A percentile compares a stretch with the other conserved stretches of the same genome.
These are phyloP conservation scores for Corymbia maculata DNA, from an alignment of 345 rosid species.

Conservation along the genomic window DNA sequence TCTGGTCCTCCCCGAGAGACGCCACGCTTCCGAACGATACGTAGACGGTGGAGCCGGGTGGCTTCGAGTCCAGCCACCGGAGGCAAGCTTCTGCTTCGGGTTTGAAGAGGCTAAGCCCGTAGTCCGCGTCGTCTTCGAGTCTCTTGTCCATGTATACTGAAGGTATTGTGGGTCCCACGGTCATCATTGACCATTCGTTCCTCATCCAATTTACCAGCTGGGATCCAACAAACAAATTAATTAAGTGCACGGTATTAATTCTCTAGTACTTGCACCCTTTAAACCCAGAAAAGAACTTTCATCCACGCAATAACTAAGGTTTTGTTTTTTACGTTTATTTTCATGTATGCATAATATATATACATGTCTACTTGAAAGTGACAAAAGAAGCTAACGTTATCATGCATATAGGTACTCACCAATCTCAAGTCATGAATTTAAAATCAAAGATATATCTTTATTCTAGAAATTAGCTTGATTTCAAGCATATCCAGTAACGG, in stretches of 20 bases:
- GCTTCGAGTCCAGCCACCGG: constrained; percentile 37
- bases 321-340: neutral
- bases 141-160: constrained; percentile 41
- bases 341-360: neutral
- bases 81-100: constrained; percentile 17
- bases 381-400: neutral
- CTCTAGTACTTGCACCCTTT: constrained; percentile 17
- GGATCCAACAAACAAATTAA: neutral
- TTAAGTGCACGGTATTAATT: neutral
- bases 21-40: constrained; percentile 48
- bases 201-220: constrained; percentile 36
- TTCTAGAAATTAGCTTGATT: neutral
- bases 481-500: neutral
- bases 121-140: constrained; percentile 41
- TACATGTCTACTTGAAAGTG: neutral
- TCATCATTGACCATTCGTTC: constrained; percentile 25
- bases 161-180: constrained; percentile 45
- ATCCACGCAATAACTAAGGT: constrained; percentile 30
- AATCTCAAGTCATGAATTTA: neutral
- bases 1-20: constrained; percentile 30
- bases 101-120: constrained; percentile 31
- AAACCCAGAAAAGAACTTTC: constrained; percentile 7
- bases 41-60: constrained; percentile 28
- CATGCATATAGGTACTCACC: neutral
- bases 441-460: neutral